These are phyloP conservation scores for Cercospora zeae-maydis DNA, from an alignment of 2,329 filamentous ascomycete genomes.

Conservation along the genomic window DNA sequence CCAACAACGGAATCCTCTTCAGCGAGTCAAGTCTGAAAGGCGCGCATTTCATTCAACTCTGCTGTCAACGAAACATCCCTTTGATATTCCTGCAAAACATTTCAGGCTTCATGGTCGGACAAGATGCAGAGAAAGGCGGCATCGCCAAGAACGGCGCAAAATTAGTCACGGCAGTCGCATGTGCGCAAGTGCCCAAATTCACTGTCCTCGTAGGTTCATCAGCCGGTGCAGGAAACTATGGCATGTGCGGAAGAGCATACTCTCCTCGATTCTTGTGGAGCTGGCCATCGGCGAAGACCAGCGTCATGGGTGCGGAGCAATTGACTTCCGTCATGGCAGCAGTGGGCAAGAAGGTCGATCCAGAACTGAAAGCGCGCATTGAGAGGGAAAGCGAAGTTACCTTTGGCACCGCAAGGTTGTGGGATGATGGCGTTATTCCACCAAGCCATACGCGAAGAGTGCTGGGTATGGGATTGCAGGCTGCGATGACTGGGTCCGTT, in stretches of 20 bases:
- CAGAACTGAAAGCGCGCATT: conserved; percentile 76
- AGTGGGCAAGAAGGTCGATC: conserved; percentile 79
- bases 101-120: conserved; percentile 95
- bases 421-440: conserved; percentile 61
- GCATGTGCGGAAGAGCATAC: conserved; percentile 94
- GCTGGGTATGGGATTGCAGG: conserved; percentile 48
- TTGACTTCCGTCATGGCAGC: conserved; percentile 90
- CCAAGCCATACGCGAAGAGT: conserved; percentile 49
- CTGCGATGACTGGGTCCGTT: conserved; percentile 39
- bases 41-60: conserved; percentile 95
- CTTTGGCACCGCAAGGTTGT: conserved; percentile 83
- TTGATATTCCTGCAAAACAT: conserved; percentile 96
- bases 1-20: conserved; percentile 95
- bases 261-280: conserved; percentile 89
- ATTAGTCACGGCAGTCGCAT: conserved; percentile 90
- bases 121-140: conserved; percentile 84
- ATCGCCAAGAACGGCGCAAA: conserved; percentile 98
- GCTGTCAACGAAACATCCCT: conserved; percentile 82
- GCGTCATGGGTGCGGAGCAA: conserved; percentile 95
- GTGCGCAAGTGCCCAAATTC: conserved; percentile 91
- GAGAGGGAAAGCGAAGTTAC: conserved; percentile 85
- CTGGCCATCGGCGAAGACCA: conserved; percentile 96
- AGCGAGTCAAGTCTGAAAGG: conserved; percentile 86
- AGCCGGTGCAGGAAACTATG: conserved; percentile 94
- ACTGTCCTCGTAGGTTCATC: conserved; percentile 93